These are phyloP conservation scores for Aeschynomene evenia DNA, from an alignment of 306 rosid species.

Conservation along the genomic window DNA sequence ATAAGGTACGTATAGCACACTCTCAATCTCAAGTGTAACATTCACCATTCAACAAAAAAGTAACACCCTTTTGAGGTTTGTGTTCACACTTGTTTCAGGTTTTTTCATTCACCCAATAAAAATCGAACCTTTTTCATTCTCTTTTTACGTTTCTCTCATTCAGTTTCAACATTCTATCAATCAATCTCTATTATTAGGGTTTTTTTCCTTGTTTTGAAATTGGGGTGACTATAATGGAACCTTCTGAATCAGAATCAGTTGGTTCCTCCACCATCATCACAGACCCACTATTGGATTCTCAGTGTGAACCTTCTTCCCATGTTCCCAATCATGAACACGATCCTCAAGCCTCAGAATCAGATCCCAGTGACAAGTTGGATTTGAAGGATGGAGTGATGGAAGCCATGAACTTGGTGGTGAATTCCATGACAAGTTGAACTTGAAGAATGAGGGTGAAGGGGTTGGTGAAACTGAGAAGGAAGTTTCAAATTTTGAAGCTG, in stretches of 20 bases:
- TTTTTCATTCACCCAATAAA: not conserved
- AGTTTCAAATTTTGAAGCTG: conserved; percentile 28
- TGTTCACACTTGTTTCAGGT: conserved; percentile 27
- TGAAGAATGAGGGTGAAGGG: conserved; percentile 28
- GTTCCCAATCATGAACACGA: conserved; percentile 41
- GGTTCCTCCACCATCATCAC: conserved; percentile 1
- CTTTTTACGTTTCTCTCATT: not conserved
- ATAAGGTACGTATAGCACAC: not conserved
- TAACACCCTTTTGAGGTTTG: not conserved
- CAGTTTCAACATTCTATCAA: not conserved
- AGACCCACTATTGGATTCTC: conserved; percentile 29
- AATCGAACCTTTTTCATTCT: not conserved
- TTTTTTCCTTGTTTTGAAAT: conserved; percentile 52
- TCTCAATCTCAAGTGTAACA: not conserved
- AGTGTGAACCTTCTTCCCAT: conserved; percentile 25
- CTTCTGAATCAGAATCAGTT: conserved; percentile 45
- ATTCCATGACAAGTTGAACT: conserved; percentile 35
- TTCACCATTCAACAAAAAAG: conserved; percentile 6
- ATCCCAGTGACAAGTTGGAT: conserved; percentile 21
- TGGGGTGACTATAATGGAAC: conserved; percentile 60
- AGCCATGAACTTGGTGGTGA: conserved; percentile 16
- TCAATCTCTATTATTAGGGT: conserved; percentile 53
- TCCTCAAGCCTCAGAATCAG: conserved; percentile 37
- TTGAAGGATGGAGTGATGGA: conserved; percentile 20
- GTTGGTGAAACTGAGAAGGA: conserved; percentile 20